Evolutionary conservation across 257 asterid species (phyloP).

Genomic region (Asclepias syriaca): DNA sequence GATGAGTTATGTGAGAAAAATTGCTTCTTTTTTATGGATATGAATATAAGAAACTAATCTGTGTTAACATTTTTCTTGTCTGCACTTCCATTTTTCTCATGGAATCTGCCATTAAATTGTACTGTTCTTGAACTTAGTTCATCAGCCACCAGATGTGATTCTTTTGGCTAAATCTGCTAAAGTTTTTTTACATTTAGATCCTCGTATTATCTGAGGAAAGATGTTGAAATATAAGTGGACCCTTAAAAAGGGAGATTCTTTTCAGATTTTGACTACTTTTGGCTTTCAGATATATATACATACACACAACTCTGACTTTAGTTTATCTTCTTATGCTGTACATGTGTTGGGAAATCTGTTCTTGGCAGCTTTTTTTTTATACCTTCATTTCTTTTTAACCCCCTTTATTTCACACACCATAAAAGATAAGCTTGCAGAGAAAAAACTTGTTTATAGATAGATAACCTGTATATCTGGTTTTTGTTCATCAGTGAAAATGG

Average conservation of each 20-base stretch:
- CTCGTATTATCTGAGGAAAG: not conserved
- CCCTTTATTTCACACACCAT: not conserved
- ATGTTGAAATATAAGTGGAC: not conserved
- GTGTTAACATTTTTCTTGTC: not conserved
- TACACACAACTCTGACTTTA: not conserved
- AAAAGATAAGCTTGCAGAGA: not conserved
- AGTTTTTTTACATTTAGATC: not conserved
- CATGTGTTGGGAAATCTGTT: not conserved
- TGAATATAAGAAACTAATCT: too few species aligned
- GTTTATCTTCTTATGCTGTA: not conserved
- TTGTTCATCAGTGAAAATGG: slow-evolving; percentile 23
- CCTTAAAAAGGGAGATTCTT: not conserved
- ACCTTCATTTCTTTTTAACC: not conserved
- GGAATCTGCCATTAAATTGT: not conserved
- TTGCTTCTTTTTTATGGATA: too few species aligned
- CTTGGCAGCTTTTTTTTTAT: not conserved
- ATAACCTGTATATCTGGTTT: not conserved
- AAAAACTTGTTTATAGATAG: not conserved
- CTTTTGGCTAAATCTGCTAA: not conserved
- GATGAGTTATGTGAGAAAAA: not conserved
- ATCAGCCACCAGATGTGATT: too few species aligned
- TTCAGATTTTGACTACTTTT: not conserved
- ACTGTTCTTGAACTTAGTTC: too few species aligned
- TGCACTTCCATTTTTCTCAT: not conserved
- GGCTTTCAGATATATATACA: not conserved